Evolutionary conservation across 2,329 filamentous ascomycete genomes (phyloP), one percentile per base, ranked within the genome.

Genomic region (Xylaria sp.): DNA sequence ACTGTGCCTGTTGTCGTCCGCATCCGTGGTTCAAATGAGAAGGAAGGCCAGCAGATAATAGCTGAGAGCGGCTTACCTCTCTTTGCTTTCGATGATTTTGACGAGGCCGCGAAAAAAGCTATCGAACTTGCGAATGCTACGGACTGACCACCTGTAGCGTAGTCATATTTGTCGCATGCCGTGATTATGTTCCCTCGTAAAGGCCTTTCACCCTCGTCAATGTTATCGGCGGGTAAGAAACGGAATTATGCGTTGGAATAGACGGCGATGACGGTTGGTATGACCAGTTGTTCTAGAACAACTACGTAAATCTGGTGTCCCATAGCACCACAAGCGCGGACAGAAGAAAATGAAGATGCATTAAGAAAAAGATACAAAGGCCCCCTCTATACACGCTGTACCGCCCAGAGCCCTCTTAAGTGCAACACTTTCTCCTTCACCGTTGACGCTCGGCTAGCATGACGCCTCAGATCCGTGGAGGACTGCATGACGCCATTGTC

Each of bases 1-100:
- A 80, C 77, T n/a, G 83, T 92, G 1, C 92, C 92, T 0, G 90
- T 94, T 0, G 90, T 94, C n/a, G 92, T 94, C 33, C 84, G 92
- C 70, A 84, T 94, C 69, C 83, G 91, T 67, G 92, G 92, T 7
- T 94, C 91, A 15, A 92, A 92, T 72, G 91, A 94, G 80, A 84
- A 85, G 72, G 82, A 87, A 69, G 92, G 91, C 7, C 89, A 90
- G 82, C 85, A 82, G 75, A 87, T 93, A 80, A 90, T 94, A 76
- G 83, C 83, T 0, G 84, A 90, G 74, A 92, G 90, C 74, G 87
- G 88, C 1, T 79, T 94, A 72, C 85, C 85, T 38, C 79, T 94
- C 60, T 87, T 88, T 77, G 90, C 90, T 0, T 93, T 89, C 79
- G 91, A 93, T 78, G 87, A 88, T 68, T 93, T 93, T 75, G 89